Evolutionary conservation across 2,329 filamentous ascomycete genomes (phyloP).

Genomic region (Pseudocercospora pini-densiflorae): DNA sequence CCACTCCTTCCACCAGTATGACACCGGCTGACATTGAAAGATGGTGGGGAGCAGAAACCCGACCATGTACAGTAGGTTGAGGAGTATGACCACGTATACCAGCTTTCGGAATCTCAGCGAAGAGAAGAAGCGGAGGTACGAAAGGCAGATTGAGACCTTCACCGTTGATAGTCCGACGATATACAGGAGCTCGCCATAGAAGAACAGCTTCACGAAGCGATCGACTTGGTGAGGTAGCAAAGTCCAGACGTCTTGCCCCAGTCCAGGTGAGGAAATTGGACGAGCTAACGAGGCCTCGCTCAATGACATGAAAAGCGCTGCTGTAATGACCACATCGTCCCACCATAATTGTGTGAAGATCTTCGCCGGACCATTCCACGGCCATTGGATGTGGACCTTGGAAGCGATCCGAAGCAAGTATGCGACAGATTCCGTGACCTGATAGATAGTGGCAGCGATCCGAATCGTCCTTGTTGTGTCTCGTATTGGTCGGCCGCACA

Average conservation of each 20-base stretch:
- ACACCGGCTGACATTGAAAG: conserved; percentile 15
- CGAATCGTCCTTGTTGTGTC: neutral
- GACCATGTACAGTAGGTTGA: conserved; percentile 12
- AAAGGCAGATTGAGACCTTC: conserved; percentile 17
- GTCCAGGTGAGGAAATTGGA: conserved; percentile 1
- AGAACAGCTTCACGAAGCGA: neutral
- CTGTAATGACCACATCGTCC: conserved; percentile 8
- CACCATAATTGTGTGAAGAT: conserved; percentile 11
- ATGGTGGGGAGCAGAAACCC: conserved; percentile 11
- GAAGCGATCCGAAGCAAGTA: conserved; percentile 16
- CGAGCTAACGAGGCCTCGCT: conserved; percentile 1
- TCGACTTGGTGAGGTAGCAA: neutral
- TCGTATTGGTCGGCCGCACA: conserved; percentile 12
- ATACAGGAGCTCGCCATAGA: conserved; percentile 16
- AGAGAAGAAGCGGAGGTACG: conserved; percentile 17
- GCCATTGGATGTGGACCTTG: conserved; percentile 15
- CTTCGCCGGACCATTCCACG: neutral
- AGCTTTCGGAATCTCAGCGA: conserved; percentile 11
- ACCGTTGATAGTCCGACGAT: conserved; percentile 12
- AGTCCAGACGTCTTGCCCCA: conserved; percentile 3
- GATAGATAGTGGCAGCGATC: neutral
- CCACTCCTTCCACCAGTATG: conserved; percentile 14
- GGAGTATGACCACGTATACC: conserved; percentile 3
- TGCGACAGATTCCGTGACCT: conserved; percentile 1
- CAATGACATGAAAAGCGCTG: conserved; percentile 1